Conservation (phyloP, 176 grass and related monocot genomes). For the Tillandsia leiboldiana region DNA sequence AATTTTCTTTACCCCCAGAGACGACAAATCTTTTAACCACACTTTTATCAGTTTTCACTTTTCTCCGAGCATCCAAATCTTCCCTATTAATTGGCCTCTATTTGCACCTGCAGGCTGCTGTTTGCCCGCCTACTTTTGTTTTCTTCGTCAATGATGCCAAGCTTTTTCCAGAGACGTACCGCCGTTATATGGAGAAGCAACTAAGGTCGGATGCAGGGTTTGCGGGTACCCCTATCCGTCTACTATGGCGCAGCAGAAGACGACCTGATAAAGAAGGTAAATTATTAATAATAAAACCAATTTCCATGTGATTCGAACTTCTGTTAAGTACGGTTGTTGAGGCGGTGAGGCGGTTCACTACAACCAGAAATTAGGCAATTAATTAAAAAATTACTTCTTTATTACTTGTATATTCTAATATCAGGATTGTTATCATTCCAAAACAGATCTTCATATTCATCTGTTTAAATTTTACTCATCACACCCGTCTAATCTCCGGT, state of each 20-base stretch:
- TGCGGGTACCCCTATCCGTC: constrained; percentile 76
- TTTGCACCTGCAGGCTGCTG: constrained; percentile 50
- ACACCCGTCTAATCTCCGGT: not conserved
- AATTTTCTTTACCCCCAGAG: not conserved
- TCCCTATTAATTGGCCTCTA: too few relatives aligned
- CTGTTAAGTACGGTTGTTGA: not conserved
- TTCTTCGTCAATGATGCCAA: constrained; percentile 92
- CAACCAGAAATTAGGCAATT: not conserved
- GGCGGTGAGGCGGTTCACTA: not conserved
- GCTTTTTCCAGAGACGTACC: constrained; percentile 75
- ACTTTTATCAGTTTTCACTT: too few relatives aligned
- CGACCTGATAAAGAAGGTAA: constrained; percentile 49
- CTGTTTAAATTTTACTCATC: too few relatives aligned
- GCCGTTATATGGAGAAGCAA: constrained; percentile 91
- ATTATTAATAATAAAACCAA: not conserved
- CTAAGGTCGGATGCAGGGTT: constrained; percentile 74
- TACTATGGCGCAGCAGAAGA: constrained; percentile 78
- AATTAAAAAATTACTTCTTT: too few relatives aligned
- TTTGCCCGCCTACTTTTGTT: constrained; percentile 83
- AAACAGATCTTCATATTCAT: too few relatives aligned
- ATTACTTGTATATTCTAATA: too few relatives aligned
- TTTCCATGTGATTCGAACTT: not conserved
- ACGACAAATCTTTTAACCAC: too few relatives aligned
- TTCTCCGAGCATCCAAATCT: too few relatives aligned
- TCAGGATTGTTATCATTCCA: too few relatives aligned